Percentiles rank a stretch among this genome's conserved stretches.
Evolutionary conservation across 306 rosid genomes (phyloP).

Genomic region (Ziziphus jujuba): DNA sequence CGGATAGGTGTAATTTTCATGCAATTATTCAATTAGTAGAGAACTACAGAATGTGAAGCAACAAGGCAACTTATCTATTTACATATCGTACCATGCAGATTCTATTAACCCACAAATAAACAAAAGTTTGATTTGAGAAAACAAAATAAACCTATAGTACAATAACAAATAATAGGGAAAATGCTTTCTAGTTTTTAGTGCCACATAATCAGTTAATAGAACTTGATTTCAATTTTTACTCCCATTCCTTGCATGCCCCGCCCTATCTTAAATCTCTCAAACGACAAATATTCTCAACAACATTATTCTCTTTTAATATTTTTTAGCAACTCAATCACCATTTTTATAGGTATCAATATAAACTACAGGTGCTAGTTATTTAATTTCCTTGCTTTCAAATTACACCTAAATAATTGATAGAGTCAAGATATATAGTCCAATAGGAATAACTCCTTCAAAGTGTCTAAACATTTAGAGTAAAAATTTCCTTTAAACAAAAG

Average conservation of each 20-base stretch:
- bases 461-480: background rate
- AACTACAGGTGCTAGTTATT: background rate
- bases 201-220: background rate
- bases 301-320: background rate
- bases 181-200: background rate
- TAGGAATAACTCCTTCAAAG: constrained; percentile 7
- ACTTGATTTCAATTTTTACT: background rate
- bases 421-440: constrained; percentile 1
- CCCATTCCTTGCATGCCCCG: background rate
- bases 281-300: constrained; percentile 4
- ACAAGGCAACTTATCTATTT: constrained; percentile 17
- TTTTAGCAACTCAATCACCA: background rate
- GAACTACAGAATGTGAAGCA: constrained; percentile 12
- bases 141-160: constrained; percentile 2
- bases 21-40: constrained; percentile 12
- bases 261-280: background rate
- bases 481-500: background rate
- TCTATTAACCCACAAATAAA: constrained; percentile 21
- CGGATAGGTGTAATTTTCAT: background rate
- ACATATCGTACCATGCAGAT: background rate
- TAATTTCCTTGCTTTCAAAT: background rate
- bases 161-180: background rate
- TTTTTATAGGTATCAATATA: background rate
- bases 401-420: background rate
- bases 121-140: constrained; percentile 19